Conservation (phyloP, 768 basidiomycete genomes). For the Roridomyces roridus region DNA sequence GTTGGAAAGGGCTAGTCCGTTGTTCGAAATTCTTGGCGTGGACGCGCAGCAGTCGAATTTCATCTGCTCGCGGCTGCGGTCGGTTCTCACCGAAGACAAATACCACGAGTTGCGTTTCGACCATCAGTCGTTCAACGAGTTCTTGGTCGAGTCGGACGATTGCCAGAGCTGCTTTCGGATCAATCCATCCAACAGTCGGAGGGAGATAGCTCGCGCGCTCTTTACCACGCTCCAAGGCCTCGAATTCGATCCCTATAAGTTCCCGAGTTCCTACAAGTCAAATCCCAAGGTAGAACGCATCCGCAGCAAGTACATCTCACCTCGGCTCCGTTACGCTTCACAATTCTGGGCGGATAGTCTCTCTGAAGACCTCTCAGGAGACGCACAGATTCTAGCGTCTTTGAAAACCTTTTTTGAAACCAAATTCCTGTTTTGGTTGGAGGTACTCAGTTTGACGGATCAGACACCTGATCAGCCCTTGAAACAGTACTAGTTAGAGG, state of each 20-base stretch:
- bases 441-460: conserved; percentile 7
- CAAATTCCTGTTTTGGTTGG: conserved; percentile 21
- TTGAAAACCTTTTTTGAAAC: conserved; percentile 12
- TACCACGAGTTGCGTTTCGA: conserved; percentile 3
- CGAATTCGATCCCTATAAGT: conserved; percentile 4
- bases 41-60: not conserved
- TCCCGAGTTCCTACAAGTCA: not conserved
- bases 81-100: conserved; percentile 3
- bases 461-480: no score
- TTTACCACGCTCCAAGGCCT: not conserved
- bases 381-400: not conserved
- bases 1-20: conserved; percentile 1
- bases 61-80: conserved; percentile 5
- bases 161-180: conserved; percentile 5
- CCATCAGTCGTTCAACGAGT: conserved; percentile 24
- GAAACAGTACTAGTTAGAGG: no score
- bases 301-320: not conserved
- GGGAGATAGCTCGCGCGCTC: not conserved
- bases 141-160: conserved; percentile 7
- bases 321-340: conserved; percentile 3
- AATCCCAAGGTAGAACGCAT: not conserved
- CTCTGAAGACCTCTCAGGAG: not conserved
- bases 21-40: conserved; percentile 12
- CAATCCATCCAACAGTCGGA: not conserved
- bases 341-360: conserved; percentile 12